These are phyloP conservation scores for Lachnellula cervina DNA, from an alignment of 2,329 filamentous ascomycete genomes.

Conservation along the genomic window DNA sequence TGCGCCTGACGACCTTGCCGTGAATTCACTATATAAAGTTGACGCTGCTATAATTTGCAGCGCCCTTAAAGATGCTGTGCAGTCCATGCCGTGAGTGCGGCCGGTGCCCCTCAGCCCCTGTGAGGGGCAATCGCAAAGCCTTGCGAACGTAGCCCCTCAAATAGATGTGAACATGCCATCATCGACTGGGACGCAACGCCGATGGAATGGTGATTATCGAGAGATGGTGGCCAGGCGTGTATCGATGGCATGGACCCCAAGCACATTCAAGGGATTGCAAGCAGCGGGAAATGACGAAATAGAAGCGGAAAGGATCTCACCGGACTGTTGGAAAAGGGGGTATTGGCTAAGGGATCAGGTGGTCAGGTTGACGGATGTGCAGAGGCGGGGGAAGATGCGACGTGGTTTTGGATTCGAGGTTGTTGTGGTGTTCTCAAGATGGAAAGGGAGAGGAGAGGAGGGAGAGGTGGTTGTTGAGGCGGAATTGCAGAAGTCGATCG, in stretches of 20 bases:
- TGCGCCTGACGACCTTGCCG: conserved; percentile 3
- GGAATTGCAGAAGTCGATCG: conserved; percentile 24
- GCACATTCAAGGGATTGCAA: conserved; percentile 8
- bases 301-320: conserved; percentile 23
- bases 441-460: conserved; percentile 11
- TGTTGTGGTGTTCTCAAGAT: conserved; percentile 11
- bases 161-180: neutral
- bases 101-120: conserved; percentile 25
- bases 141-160: neutral
- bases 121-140: conserved; percentile 24
- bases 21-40: neutral
- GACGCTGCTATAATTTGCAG: neutral
- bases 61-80: neutral
- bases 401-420: conserved; percentile 8
- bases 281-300: conserved; percentile 27
- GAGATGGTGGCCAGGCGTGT: neutral
- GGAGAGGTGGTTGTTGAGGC: conserved; percentile 8
- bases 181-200: neutral
- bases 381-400: conserved; percentile 14
- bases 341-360: conserved; percentile 6
- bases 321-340: conserved; percentile 15
- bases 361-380: conserved; percentile 5
- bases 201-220: neutral
- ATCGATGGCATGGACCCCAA: conserved; percentile 4
- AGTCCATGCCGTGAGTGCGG: conserved; percentile 7